A percentile compares a stretch with the other conserved stretches of the same genome.
phyloP scores from a whole-genome alignment of 179 eudicot species.

The Beta corolliflora region DNA sequence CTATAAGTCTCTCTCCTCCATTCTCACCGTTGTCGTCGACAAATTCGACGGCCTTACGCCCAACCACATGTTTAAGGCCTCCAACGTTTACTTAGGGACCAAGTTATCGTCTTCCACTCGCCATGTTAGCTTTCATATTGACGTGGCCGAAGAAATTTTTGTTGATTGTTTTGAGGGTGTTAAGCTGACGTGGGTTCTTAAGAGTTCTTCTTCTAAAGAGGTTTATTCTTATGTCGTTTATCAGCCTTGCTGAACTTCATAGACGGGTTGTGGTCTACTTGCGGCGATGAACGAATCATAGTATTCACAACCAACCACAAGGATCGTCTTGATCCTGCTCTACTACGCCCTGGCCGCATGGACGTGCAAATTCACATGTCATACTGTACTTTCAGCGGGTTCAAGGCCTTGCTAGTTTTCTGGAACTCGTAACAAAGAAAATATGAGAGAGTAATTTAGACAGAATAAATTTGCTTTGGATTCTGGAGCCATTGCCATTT shows the following conservation, averaged over 20 bases:
- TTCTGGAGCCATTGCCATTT: neutral
- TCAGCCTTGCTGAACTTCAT: constrained; percentile 45
- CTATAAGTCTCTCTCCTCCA: constrained; percentile 19
- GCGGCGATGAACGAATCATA: constrained; percentile 45
- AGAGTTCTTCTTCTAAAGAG: neutral
- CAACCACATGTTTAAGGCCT: constrained; percentile 29
- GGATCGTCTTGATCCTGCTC: constrained; percentile 47
- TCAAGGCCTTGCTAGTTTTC: constrained; percentile 24
- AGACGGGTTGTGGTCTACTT: constrained; percentile 46
- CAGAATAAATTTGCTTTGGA: neutral
- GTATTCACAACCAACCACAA: constrained; percentile 47
- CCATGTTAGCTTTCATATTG: constrained; percentile 15
- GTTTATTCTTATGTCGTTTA: too few relatives aligned
- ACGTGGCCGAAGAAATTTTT: constrained; percentile 27
- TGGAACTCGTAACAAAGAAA: neutral
- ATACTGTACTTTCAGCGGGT: constrained; percentile 33
- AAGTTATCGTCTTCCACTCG: constrained; percentile 17
- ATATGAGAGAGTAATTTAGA: neutral
- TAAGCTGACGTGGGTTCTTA: constrained; percentile 21
- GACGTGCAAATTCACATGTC: constrained; percentile 49
- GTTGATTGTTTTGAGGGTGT: constrained; percentile 29
- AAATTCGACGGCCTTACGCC: constrained; percentile 30
- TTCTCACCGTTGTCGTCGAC: constrained; percentile 25
- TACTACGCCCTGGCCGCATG: constrained; percentile 47
- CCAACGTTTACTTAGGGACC: constrained; percentile 26